Conservation (phyloP, 164 flowering plant species). For the Piper betle region DNA sequence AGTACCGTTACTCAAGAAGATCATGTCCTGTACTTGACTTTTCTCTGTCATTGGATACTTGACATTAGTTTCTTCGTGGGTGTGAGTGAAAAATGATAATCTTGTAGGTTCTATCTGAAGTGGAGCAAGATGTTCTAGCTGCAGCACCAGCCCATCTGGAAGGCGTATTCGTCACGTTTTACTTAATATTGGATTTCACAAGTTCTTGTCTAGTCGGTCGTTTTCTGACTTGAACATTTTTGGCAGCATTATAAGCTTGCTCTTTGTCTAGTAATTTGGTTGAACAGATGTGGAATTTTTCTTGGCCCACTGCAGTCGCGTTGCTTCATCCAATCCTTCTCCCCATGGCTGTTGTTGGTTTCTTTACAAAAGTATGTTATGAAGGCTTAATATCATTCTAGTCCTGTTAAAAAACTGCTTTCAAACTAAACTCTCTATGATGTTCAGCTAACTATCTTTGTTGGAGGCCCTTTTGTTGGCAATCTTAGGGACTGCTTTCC, state of each 20-base stretch:
- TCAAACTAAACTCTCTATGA: not conserved
- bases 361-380: conserved; percentile 57
- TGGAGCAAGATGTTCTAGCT: conserved; percentile 70
- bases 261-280: conserved; percentile 75
- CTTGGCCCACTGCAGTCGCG: conserved; percentile 97
- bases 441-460: conserved; percentile 67
- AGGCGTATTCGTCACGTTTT: conserved; percentile 54
- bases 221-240: not conserved
- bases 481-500: conserved; percentile 82
- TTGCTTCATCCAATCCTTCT: conserved; percentile 89
- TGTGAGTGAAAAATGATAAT: conserved; percentile 1
- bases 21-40: not conserved
- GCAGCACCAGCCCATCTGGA: conserved; percentile 97
- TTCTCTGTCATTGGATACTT: not conserved
- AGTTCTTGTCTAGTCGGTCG: not conserved
- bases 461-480: conserved; percentile 86
- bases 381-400: not conserved
- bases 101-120: conserved; percentile 67
- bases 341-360: conserved; percentile 89
- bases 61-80: not conserved
- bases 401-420: not conserved
- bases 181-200: not conserved
- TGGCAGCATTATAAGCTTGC: conserved; percentile 72
- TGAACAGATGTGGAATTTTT: conserved; percentile 97
- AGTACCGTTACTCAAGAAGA: conserved; percentile 42